Base-by-base conservation (phyloP, 2,329 filamentous ascomycete species). In the Corinectria fuckeliana region DNA sequence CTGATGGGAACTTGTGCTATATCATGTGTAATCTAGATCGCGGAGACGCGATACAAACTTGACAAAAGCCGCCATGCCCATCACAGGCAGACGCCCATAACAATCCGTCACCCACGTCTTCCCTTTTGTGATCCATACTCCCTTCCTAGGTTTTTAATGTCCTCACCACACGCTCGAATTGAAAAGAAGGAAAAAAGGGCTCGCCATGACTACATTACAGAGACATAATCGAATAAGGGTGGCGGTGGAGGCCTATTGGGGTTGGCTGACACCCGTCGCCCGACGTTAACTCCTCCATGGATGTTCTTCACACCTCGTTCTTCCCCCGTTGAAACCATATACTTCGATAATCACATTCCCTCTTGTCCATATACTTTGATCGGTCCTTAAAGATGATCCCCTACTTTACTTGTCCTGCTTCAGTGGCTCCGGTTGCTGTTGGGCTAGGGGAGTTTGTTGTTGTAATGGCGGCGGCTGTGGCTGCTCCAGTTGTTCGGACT, bases 141-240 rank as follows among this genome's bases (percentile, higher is more conserved):
- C 67, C 65, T 66, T 64, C 67, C 60, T 59, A 56, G 59, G 49
- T 57, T 58, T 50, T 38, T 63, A 64, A 50, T 38, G 20, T 58
- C 50, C 61, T 59, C 57, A 58, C 60, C 57, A 58, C 64, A 64
- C 66, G 62, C 66, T 67, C 25, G 38, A 62, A 65, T 54, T n/a
- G n/a, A 44, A 52, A 25, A 10, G 25, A 45, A 56, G 38, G 30
- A 50, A 56, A 63, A 65, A 54, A 62, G 62, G 56, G 28, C 58
- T 60, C 50, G 21, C 44, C 61, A 50, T 39, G 51, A 52, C 56
- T 63, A 65, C 59, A 70, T 68, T 70, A 68, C 66, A 70, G 63
- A 60, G 48, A 63, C 49, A 58, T 68, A 67, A 69, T 64, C 50
- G 58, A 62, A 63, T 62, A 67, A 67, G 51, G 53, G 57, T 60